Percentiles rank a stretch among this genome's conserved stretches.
phyloP scores from a whole-genome alignment of 441 rosid genomes.

The Pelargonium citronellum region DNA sequence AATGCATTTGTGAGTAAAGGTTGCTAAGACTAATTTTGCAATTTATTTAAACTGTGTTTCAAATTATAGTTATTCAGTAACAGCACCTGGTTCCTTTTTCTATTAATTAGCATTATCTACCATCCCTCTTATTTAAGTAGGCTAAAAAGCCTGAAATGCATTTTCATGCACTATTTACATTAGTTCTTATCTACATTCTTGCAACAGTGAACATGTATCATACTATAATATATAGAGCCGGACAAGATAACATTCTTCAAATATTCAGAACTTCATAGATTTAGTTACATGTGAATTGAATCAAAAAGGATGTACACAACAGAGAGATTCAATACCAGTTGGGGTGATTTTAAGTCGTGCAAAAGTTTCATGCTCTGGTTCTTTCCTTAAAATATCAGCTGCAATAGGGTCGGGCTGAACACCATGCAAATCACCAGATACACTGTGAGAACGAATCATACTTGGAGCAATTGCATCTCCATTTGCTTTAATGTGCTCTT shows the following conservation, averaged over 20 bases:
- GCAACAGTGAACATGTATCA: not conserved
- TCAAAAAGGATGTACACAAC: too few relatives aligned
- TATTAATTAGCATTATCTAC: not conserved
- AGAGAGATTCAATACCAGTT: slow-evolving; percentile 40
- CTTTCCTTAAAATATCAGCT: slow-evolving; percentile 94
- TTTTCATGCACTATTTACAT: too few relatives aligned
- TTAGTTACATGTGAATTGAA: too few relatives aligned
- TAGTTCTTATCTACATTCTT: too few relatives aligned
- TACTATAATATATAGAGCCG: not conserved
- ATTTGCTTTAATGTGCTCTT: too few relatives aligned
- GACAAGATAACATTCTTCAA: not conserved
- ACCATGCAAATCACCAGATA: slow-evolving; percentile 92
- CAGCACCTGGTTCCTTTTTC: too few relatives aligned
- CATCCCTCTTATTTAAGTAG: not conserved
- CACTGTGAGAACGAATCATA: slow-evolving; percentile 93
- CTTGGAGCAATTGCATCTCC: slow-evolving; percentile 37
- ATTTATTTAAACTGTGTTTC: not conserved
- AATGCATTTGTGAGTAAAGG: not conserved
- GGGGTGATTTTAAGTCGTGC: slow-evolving; percentile 74
- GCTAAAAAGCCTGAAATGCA: too few relatives aligned
- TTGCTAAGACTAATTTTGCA: not conserved
- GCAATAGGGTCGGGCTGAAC: slow-evolving; percentile 99
- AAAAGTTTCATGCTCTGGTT: slow-evolving; percentile 94
- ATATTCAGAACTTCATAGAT: too few relatives aligned
- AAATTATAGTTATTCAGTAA: too few relatives aligned